Conservation (phyloP, 2,329 filamentous ascomycete genomes). For the Colletotrichum musicola region DNA sequence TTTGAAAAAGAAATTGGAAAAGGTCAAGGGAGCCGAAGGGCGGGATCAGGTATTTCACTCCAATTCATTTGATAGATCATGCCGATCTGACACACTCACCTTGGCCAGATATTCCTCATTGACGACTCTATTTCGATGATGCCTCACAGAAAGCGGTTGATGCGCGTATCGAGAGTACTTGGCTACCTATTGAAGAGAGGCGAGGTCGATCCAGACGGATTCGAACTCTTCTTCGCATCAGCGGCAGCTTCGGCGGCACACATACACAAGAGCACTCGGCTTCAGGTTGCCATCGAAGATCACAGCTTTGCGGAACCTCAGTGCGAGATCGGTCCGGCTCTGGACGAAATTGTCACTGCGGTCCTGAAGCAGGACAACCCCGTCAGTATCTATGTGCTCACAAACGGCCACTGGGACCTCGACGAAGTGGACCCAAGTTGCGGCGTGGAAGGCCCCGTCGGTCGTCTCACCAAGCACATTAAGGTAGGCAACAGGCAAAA, state of each 20-base stretch:
- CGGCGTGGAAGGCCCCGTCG: neutral
- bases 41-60: neutral
- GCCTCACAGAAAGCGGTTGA: neutral
- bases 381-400: conserved; percentile 8
- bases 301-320: neutral
- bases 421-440: neutral
- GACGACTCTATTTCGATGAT: conserved; percentile 12
- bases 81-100: neutral
- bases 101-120: conserved; percentile 3
- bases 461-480: neutral
- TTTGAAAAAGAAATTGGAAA: no score
- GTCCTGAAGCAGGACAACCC: neutral
- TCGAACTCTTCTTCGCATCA: conserved; percentile 11
- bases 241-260: fast-evolving
- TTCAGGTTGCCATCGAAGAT: neutral
- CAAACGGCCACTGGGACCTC: conserved; percentile 17
- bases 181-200: neutral
- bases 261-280: neutral
- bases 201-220: neutral
- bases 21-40: neutral
- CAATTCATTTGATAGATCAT: no score
- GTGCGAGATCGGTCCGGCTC: neutral
- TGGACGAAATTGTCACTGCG: neutral
- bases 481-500: neutral
- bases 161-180: neutral